These are phyloP conservation scores for Aspergillus affinis DNA, from an alignment of 495 filamentous ascomycete species.

Conservation along the genomic window DNA sequence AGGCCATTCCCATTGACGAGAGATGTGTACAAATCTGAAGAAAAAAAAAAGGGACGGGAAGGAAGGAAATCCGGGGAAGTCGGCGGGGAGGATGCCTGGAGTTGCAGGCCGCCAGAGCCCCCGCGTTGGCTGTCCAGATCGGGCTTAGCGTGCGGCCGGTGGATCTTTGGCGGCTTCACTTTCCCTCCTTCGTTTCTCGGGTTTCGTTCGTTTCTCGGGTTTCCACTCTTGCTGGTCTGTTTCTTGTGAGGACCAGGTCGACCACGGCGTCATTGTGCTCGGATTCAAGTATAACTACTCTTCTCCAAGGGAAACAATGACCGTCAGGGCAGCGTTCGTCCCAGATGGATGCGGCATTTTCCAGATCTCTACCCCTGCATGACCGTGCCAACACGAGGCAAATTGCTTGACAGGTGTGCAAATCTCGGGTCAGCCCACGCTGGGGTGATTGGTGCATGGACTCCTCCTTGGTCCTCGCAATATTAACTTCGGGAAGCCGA, in stretches of 20 bases:
- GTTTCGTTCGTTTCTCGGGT: too few species aligned
- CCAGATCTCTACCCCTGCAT: background rate
- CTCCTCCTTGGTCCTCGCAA: background rate
- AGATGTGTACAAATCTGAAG: conserved; percentile 1
- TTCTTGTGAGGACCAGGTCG: too few species aligned
- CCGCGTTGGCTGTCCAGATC: background rate
- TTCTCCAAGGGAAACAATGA: too few species aligned
- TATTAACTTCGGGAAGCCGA: background rate
- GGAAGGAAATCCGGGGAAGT: conserved; percentile 26
- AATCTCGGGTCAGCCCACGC: too few species aligned
- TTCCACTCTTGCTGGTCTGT: too few species aligned
- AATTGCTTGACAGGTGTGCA: background rate
- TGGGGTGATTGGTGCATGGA: background rate
- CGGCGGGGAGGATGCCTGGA: conserved; percentile 1
- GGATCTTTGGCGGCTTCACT: background rate
- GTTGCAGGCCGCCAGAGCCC: background rate
- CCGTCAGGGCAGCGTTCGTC: background rate
- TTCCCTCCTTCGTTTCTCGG: background rate
- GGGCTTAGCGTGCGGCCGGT: background rate
- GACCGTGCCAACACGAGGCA: background rate
- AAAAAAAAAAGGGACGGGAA: conserved; percentile 11
- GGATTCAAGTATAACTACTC: too few species aligned
- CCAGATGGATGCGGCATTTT: background rate
- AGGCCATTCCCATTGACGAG: conserved; percentile 1
- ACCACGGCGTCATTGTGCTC: too few species aligned